Conservation (phyloP, 73 alveolate species). For the Tetrahymena borealis region DNA sequence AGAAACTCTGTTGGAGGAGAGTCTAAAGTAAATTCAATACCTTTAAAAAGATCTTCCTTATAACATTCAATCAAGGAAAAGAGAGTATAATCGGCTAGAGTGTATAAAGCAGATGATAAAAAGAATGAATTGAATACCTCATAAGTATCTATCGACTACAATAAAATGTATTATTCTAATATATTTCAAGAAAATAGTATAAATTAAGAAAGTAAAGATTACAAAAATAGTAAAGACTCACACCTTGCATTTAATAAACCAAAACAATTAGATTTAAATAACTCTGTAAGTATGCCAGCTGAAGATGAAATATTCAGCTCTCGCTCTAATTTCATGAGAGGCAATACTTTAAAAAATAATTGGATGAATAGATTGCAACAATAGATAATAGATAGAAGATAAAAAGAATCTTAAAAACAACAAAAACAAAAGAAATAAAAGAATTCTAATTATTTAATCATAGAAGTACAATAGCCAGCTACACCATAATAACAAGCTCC, state of each 20-base stretch:
- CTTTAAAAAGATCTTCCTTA: not conserved
- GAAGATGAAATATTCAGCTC: not conserved
- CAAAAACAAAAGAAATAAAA: not conserved
- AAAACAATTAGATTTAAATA: not conserved
- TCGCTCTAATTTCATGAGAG: not conserved
- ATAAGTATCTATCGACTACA: not conserved
- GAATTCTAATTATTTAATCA: not conserved
- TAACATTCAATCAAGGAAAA: not conserved
- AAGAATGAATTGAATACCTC: not conserved
- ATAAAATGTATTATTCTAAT: not conserved
- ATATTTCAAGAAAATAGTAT: not conserved
- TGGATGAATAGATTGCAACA: not conserved
- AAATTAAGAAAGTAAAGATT: not conserved
- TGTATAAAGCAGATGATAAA: not conserved
- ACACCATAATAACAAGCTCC: not conserved
- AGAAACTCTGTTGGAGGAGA: not conserved
- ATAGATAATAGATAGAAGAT: not conserved
- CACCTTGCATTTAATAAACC: not conserved
- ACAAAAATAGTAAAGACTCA: not conserved
- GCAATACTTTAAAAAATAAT: not conserved
- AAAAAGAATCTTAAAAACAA: not conserved
- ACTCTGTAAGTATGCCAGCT: not conserved
- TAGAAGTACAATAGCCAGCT: not conserved
- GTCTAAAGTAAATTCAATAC: not conserved
- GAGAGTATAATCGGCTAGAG: not conserved